phyloP scores from a whole-genome alignment of 2,329 filamentous ascomycete genomes.

The Canariomyces notabilis region DNA sequence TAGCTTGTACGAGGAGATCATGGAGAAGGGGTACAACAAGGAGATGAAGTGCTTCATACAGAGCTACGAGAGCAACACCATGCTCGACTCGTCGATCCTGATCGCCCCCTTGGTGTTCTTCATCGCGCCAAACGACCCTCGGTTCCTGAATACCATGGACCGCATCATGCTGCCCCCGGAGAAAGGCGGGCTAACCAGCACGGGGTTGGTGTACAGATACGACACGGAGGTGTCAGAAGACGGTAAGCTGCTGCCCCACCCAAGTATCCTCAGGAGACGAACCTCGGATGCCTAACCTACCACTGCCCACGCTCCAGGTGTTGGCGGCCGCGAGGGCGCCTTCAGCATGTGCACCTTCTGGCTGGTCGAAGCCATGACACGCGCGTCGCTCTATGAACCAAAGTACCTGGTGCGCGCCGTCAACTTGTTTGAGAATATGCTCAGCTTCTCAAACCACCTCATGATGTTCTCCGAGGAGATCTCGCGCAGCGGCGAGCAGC shows the following conservation, averaged over 20 bases:
- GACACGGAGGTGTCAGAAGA: conserved; percentile 65
- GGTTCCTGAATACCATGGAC: conserved; percentile 68
- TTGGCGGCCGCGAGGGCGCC: conserved; percentile 69
- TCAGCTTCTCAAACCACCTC: conserved; percentile 70
- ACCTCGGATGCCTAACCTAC: conserved; percentile 11
- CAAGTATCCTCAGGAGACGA: neutral
- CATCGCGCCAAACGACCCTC: conserved; percentile 69
- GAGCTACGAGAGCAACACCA: conserved; percentile 66
- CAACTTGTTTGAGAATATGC: conserved; percentile 72
- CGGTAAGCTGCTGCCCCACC: conserved; percentile 40
- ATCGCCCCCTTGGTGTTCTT: conserved; percentile 78
- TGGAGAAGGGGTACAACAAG: conserved; percentile 70
- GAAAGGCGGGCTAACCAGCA: conserved; percentile 69
- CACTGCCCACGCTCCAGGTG: conserved; percentile 42
- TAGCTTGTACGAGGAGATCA: conserved; percentile 66
- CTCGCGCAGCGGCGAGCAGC: conserved; percentile 66
- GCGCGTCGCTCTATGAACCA: conserved; percentile 60
- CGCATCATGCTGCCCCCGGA: conserved; percentile 67
- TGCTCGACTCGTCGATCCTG: conserved; percentile 68
- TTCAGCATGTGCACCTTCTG: conserved; percentile 82
- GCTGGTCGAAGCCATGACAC: conserved; percentile 72
- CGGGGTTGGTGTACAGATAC: conserved; percentile 71
- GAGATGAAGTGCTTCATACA: conserved; percentile 67
- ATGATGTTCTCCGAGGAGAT: conserved; percentile 79
- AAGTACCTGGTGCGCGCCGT: conserved; percentile 59